phyloP scores from a whole-genome alignment of 2,329 filamentous ascomycete genomes.

The Botrytis cinerea region DNA sequence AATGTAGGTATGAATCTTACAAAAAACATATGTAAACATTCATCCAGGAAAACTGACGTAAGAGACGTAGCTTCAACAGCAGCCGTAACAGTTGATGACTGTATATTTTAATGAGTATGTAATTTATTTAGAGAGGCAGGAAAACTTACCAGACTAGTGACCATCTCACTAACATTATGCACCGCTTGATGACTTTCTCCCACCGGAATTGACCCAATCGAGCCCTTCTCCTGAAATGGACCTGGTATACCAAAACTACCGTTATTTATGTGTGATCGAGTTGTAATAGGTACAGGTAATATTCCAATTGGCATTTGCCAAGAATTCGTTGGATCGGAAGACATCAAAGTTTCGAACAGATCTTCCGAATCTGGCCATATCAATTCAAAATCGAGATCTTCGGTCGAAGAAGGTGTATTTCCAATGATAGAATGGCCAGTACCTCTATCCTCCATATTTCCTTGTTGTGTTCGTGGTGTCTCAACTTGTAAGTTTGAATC shows the following conservation, averaged over 20 bases:
- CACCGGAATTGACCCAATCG: slow-evolving; percentile 45
- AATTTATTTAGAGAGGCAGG: neutral
- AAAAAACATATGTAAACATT: slow-evolving; percentile 52
- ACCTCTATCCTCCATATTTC: neutral
- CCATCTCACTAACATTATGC: slow-evolving; percentile 49
- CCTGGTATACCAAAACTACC: slow-evolving; percentile 41
- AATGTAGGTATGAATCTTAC: slow-evolving; percentile 49
- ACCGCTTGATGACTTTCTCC: slow-evolving; percentile 48
- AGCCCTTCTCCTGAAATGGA: slow-evolving; percentile 44
- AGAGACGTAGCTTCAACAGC: slow-evolving; percentile 47
- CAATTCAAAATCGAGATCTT: slow-evolving; percentile 43
- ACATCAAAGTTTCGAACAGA: slow-evolving; percentile 48
- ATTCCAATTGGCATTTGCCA: slow-evolving; percentile 48
- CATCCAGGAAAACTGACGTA: slow-evolving; percentile 49
- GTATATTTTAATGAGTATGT: slow-evolving; percentile 25
- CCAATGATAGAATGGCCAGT: slow-evolving; percentile 6
- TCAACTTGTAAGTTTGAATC: slow-evolving; percentile 11
- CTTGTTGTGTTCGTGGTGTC: slow-evolving; percentile 2
- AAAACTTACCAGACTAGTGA: slow-evolving; percentile 45
- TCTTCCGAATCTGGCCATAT: slow-evolving; percentile 50
- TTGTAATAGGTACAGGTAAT: slow-evolving; percentile 46
- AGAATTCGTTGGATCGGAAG: slow-evolving; percentile 44
- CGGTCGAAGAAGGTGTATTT: slow-evolving; percentile 24
- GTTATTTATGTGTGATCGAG: slow-evolving; percentile 36
- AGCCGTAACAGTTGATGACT: slow-evolving; percentile 48